phyloP scores from a whole-genome alignment of 768 basidiomycete species.

The Agrocybe chaxingu region DNA sequence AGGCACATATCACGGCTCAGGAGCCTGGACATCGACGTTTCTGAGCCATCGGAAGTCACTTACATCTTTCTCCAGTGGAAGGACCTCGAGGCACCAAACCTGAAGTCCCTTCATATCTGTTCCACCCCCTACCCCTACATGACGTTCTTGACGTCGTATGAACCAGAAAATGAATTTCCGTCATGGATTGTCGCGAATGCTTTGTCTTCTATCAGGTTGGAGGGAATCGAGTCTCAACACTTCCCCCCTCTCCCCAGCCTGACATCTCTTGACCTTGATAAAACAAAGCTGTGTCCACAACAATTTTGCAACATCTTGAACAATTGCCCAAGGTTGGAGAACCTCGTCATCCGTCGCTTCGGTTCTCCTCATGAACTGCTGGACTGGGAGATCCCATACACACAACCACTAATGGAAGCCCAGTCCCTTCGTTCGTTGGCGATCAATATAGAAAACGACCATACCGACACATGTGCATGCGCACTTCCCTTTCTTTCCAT shows the following conservation, averaged over 20 bases:
- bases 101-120: background rate
- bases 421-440: slow-evolving; percentile 22
- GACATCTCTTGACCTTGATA: slow-evolving; percentile 18
- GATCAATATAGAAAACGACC: slow-evolving; percentile 15
- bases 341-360: slow-evolving; percentile 14
- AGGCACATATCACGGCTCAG: slow-evolving; percentile 8
- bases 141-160: background rate
- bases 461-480: slow-evolving; percentile 16
- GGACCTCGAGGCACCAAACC: background rate
- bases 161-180: background rate
- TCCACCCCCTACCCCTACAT: background rate
- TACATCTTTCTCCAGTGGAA: slow-evolving; percentile 1
- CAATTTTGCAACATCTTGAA: slow-evolving; percentile 16
- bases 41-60: background rate
- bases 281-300: slow-evolving; percentile 6
- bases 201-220: slow-evolving; percentile 14
- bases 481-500: slow-evolving; percentile 17
- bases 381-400: background rate
- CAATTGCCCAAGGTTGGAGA: slow-evolving; percentile 13
- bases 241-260: slow-evolving; percentile 11
- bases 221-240: slow-evolving; percentile 5
- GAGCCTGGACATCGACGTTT: slow-evolving; percentile 4
- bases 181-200: background rate
- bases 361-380: background rate
- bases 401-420: slow-evolving; percentile 11